phyloP scores from a whole-genome alignment of 352 stramenopile species.

The Pythium myriotylum region DNA sequence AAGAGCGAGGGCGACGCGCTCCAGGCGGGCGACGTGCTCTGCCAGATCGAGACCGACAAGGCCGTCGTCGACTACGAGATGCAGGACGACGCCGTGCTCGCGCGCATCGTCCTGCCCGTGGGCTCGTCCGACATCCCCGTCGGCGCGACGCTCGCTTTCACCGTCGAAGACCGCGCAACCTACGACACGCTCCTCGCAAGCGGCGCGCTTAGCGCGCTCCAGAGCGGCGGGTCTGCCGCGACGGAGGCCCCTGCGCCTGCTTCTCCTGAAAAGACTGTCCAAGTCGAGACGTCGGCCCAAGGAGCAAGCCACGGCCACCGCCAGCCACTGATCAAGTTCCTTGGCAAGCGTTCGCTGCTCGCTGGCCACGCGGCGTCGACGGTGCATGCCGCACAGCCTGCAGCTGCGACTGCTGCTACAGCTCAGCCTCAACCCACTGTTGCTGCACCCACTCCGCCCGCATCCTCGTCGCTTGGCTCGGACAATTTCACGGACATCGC shows the following conservation, averaged over 20 bases:
- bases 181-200: slow-evolving; percentile 65
- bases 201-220: slow-evolving; percentile 53
- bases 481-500: slow-evolving; percentile 77
- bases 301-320: slow-evolving; percentile 30
- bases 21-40: slow-evolving; percentile 91
- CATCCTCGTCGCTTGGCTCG: slow-evolving; percentile 28
- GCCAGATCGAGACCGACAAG: slow-evolving; percentile 99
- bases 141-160: slow-evolving; percentile 93
- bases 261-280: neutral
- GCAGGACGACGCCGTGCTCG: slow-evolving; percentile 96
- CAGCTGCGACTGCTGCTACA: slow-evolving; percentile 19
- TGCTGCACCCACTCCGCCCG: slow-evolving; percentile 8
- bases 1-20: slow-evolving; percentile 92
- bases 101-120: slow-evolving; percentile 91
- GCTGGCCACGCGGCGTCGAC: slow-evolving; percentile 1
- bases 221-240: slow-evolving; percentile 25
- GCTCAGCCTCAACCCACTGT: slow-evolving; percentile 1
- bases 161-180: slow-evolving; percentile 90
- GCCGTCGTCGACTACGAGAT: slow-evolving; percentile 98
- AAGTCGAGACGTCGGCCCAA: neutral
- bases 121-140: slow-evolving; percentile 91
- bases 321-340: slow-evolving; percentile 82
- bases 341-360: slow-evolving; percentile 81
- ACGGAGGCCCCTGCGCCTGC: slow-evolving; percentile 9
- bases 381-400: slow-evolving; percentile 7